phyloP scores from a whole-genome alignment of 2,329 filamentous ascomycete genomes.

The Diaporthe sp. region DNA sequence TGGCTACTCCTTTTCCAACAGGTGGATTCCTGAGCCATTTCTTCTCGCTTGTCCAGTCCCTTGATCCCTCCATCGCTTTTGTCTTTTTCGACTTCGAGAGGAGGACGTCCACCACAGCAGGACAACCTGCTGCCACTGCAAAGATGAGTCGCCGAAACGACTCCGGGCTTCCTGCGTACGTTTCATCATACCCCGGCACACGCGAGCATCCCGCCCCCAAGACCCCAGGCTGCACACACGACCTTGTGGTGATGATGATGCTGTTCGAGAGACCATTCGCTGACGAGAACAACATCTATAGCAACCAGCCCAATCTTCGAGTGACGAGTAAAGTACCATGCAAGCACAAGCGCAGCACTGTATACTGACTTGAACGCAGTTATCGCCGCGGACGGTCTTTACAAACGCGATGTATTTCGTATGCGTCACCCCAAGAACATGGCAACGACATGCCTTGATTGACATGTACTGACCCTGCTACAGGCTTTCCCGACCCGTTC shows the following conservation, averaged over 20 bases:
- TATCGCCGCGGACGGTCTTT: slow-evolving; percentile 97
- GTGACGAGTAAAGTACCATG: slow-evolving; percentile 82
- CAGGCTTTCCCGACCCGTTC: slow-evolving; percentile 97
- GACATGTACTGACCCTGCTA: slow-evolving; percentile 48
- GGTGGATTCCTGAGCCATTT: slow-evolving; percentile 26
- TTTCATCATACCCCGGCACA: slow-evolving; percentile 47
- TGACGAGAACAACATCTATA: slow-evolving; percentile 26
- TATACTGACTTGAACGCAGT: slow-evolving; percentile 72
- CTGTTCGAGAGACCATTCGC: slow-evolving; percentile 19
- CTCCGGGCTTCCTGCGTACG: slow-evolving; percentile 75
- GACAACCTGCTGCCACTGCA: slow-evolving; percentile 47
- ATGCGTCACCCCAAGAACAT: slow-evolving; percentile 58
- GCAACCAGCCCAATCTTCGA: slow-evolving; percentile 87
- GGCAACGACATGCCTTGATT: slow-evolving; percentile 26
- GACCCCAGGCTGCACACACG: slow-evolving; percentile 20
- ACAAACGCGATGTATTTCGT: slow-evolving; percentile 99
- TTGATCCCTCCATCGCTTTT: slow-evolving; percentile 20
- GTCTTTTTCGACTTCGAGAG: slow-evolving; percentile 37
- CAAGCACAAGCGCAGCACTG: slow-evolving; percentile 43
- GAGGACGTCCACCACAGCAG: slow-evolving; percentile 42
- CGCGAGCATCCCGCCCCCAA: slow-evolving; percentile 11
- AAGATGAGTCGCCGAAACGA: slow-evolving; percentile 68
- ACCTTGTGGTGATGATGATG: slow-evolving; percentile 32
- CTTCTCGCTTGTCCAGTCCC: slow-evolving; percentile 7
- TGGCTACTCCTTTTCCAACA: slow-evolving; percentile 24